Evolutionary conservation across 495 filamentous ascomycete genomes (phyloP).

Genomic region (Hypoxylon fragiforme): DNA sequence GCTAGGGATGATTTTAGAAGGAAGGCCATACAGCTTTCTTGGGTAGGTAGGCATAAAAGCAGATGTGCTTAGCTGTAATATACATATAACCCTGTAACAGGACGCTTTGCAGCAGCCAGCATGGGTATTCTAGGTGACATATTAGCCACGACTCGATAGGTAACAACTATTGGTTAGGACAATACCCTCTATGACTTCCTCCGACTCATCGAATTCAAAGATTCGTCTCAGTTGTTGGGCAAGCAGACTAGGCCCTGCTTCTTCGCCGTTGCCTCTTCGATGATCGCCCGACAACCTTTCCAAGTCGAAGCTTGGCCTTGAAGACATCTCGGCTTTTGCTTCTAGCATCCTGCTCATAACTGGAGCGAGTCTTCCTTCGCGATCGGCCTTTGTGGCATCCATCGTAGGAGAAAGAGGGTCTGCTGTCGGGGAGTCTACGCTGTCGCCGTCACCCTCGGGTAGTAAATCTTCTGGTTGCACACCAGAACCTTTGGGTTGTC

Average conservation of each 20-base stretch:
- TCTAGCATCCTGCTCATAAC: constrained; percentile 83
- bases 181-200: constrained; percentile 80
- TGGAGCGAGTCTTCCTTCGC: constrained; percentile 56
- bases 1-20: background rate
- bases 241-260: constrained; percentile 52
- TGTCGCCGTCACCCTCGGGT: constrained; percentile 19
- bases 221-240: constrained; percentile 79
- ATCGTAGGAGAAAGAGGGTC: constrained; percentile 19
- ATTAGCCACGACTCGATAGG: constrained; percentile 1
- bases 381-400: constrained; percentile 38
- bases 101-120: constrained; percentile 90
- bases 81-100: constrained; percentile 96
- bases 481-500: constrained; percentile 34
- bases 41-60: constrained; percentile 95
- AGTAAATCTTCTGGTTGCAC: constrained; percentile 23
- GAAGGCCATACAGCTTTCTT: constrained; percentile 71
- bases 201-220: constrained; percentile 79
- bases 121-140: constrained; percentile 74
- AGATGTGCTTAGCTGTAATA: constrained; percentile 89
- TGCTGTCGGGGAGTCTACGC: constrained; percentile 7
- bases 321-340: constrained; percentile 68
- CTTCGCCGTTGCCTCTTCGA: constrained; percentile 41
- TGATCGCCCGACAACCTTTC: constrained; percentile 45
- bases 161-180: background rate
- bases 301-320: constrained; percentile 56